Conservation (phyloP, 1,139 yeast species). For the Geotrichum siamense region DNA sequence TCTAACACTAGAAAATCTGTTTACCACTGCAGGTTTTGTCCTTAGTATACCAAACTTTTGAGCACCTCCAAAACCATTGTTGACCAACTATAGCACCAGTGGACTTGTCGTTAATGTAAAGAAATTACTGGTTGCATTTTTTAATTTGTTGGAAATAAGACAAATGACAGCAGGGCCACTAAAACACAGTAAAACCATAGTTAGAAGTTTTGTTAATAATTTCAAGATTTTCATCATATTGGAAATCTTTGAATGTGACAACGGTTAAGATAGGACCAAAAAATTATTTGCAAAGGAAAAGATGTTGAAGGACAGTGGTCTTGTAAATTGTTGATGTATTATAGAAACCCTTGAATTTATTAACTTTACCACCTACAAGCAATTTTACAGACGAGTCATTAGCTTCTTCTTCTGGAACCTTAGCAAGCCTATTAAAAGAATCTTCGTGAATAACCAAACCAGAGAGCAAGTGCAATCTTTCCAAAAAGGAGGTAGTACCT, state of each 20-base stretch:
- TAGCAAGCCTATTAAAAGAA: constrained; percentile 68
- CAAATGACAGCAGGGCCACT: constrained; percentile 68
- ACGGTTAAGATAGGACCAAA: constrained; percentile 88
- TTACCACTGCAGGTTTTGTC: constrained; percentile 92
- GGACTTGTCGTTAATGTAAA: constrained; percentile 91
- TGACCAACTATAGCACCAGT: constrained; percentile 98
- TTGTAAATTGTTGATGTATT: constrained; percentile 80
- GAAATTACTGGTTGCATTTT: constrained; percentile 92
- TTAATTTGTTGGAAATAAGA: constrained; percentile 64
- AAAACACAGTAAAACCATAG: constrained; percentile 91
- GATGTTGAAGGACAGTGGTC: constrained; percentile 68
- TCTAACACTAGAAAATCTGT: constrained; percentile 80
- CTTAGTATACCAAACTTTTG: constrained; percentile 95
- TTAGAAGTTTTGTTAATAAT: constrained; percentile 52
- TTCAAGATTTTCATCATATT: constrained; percentile 51
- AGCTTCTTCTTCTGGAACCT: constrained; percentile 63
- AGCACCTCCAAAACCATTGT: constrained; percentile 96
- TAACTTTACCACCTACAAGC: constrained; percentile 70
- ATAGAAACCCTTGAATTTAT: constrained; percentile 66
- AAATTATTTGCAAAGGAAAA: constrained; percentile 68
- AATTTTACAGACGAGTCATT: constrained; percentile 69
- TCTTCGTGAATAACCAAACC: constrained; percentile 95
- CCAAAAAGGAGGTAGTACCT: constrained; percentile 64
- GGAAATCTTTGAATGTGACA: constrained; percentile 71
- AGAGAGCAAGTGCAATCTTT: constrained; percentile 61